Evolutionary conservation across 768 basidiomycete genomes (phyloP).

Genomic region (Zangia roseola): DNA sequence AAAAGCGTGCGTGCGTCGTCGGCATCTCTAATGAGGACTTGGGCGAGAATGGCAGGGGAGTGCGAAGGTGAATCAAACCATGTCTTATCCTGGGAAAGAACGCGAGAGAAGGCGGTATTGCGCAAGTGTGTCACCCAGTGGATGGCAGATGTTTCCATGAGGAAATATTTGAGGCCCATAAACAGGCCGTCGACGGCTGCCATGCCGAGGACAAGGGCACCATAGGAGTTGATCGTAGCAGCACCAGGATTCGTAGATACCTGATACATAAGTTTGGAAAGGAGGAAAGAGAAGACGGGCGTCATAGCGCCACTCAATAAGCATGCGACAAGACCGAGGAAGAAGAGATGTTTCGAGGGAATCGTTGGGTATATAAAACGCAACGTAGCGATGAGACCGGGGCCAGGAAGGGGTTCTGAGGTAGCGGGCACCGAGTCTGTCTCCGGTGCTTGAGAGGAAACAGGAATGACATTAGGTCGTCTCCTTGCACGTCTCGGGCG

Average conservation of each 20-base stretch:
- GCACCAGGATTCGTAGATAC: slow-evolving; percentile 72
- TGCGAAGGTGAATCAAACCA: slow-evolving; percentile 81
- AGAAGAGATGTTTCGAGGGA: slow-evolving; percentile 68
- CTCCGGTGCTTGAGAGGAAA: slow-evolving; percentile 8
- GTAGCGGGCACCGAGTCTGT: not conserved
- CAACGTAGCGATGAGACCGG: slow-evolving; percentile 39
- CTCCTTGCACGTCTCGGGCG: slow-evolving; percentile 28
- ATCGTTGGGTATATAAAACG: slow-evolving; percentile 65
- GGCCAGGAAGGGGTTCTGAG: slow-evolving; percentile 2
- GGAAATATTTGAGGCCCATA: slow-evolving; percentile 71
- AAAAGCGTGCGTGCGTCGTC: slow-evolving; percentile 85
- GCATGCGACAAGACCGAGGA: slow-evolving; percentile 68
- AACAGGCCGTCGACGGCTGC: slow-evolving; percentile 77
- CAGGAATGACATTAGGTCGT: not conserved
- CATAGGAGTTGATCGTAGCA: slow-evolving; percentile 64
- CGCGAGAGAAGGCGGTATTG: slow-evolving; percentile 46
- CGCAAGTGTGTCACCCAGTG: slow-evolving; percentile 74
- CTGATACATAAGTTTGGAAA: slow-evolving; percentile 77
- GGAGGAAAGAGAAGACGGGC: slow-evolving; percentile 88
- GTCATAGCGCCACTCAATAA: slow-evolving; percentile 80
- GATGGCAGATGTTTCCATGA: slow-evolving; percentile 75
- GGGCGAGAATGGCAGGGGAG: slow-evolving; percentile 59
- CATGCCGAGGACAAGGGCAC: slow-evolving; percentile 68
- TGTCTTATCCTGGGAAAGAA: slow-evolving; percentile 78
- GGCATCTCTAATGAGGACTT: slow-evolving; percentile 81